Percentiles rank a stretch among this genome's conserved stretches.
Evolutionary conservation across 1,284 basidiomycete genomes (phyloP).

Genomic region (Ustilago esculenta): DNA sequence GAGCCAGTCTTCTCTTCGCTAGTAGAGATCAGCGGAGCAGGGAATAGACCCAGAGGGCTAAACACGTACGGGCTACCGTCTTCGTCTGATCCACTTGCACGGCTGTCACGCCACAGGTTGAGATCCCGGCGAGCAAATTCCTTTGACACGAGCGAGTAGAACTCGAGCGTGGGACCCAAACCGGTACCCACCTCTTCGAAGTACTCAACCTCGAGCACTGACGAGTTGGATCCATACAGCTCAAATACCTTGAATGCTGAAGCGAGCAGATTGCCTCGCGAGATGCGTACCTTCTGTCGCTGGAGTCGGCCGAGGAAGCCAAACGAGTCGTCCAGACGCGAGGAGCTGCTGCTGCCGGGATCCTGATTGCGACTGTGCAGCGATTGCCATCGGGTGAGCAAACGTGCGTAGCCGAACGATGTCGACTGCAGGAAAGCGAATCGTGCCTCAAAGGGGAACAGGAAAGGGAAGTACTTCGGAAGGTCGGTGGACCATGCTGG

Average conservation of each 20-base stretch:
- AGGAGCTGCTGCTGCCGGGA: conserved; percentile 34
- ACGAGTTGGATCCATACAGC: conserved; percentile 86
- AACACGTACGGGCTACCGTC: conserved; percentile 62
- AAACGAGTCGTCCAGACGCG: conserved; percentile 78
- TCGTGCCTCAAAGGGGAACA: conserved; percentile 96
- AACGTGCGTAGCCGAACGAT: conserved; percentile 93
- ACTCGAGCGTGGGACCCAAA: conserved; percentile 96
- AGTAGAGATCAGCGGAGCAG: conserved; percentile 72
- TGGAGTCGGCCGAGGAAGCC: conserved; percentile 90
- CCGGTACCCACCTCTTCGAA: conserved; percentile 99
- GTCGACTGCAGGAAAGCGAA: conserved; percentile 97
- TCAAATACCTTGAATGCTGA: conserved; percentile 99
- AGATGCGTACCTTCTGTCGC: conserved; percentile 96
- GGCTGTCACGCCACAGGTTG: conserved; percentile 87
- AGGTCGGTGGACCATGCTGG: conserved; percentile 96
- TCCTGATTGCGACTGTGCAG: conserved; percentile 72
- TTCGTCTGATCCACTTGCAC: conserved; percentile 69
- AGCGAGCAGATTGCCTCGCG: conserved; percentile 90
- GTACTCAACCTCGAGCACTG: conserved; percentile 96
- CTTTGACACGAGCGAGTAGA: conserved; percentile 91
- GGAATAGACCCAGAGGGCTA: conserved; percentile 85
- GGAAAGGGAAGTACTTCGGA: conserved; percentile 92
- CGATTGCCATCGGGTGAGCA: conserved; percentile 88
- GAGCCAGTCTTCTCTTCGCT: conserved; percentile 2
- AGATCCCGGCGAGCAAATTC: conserved; percentile 89